Percentiles rank a stretch among this genome's conserved stretches.
These are phyloP conservation scores for Fusarium penzigii DNA, from an alignment of 2,329 filamentous ascomycete genomes.

Conservation along the genomic window DNA sequence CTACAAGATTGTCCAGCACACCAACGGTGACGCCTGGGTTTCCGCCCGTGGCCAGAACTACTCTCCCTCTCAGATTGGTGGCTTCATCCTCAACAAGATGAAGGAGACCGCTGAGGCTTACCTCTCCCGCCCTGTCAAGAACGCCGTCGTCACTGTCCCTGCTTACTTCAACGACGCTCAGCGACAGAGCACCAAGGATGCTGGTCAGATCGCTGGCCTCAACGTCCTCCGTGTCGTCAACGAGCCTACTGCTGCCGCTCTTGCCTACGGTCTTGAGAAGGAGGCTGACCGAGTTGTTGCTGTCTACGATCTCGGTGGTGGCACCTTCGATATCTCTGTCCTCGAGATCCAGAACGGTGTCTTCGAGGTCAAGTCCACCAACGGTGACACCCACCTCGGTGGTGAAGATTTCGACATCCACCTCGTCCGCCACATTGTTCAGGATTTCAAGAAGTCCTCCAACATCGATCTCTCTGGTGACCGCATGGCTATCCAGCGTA, in stretches of 20 bases:
- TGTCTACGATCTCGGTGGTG: constrained; percentile 97
- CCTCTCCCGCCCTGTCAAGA: constrained; percentile 87
- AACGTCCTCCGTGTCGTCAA: constrained; percentile 98
- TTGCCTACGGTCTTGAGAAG: constrained; percentile 97
- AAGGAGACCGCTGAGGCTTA: constrained; percentile 97
- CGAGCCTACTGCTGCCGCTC: constrained; percentile 93
- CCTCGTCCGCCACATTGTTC: constrained; percentile 89
- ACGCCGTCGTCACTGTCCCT: constrained; percentile 94
- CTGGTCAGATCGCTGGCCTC: constrained; percentile 91
- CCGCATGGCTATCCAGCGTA: constrained; percentile 98
- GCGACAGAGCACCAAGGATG: constrained; percentile 97
- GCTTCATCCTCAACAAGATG: constrained; percentile 97
- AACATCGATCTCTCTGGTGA: constrained; percentile 87
- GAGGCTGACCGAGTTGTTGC: constrained; percentile 86
- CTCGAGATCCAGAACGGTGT: constrained; percentile 97
- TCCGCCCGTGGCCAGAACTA: constrained; percentile 92
- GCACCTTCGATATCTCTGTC: constrained; percentile 98
- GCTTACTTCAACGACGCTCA: constrained; percentile 99
- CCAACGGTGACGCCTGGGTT: constrained; percentile 95
- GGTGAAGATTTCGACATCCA: constrained; percentile 97
- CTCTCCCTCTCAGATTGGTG: constrained; percentile 97
- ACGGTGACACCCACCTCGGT: constrained; percentile 97
- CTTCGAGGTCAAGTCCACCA: constrained; percentile 99
- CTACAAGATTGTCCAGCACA: constrained; percentile 98
- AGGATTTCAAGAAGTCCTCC: constrained; percentile 96